Base-by-base conservation (phyloP, 495 filamentous ascomycete species). In the Sporormia fimetaria region DNA sequence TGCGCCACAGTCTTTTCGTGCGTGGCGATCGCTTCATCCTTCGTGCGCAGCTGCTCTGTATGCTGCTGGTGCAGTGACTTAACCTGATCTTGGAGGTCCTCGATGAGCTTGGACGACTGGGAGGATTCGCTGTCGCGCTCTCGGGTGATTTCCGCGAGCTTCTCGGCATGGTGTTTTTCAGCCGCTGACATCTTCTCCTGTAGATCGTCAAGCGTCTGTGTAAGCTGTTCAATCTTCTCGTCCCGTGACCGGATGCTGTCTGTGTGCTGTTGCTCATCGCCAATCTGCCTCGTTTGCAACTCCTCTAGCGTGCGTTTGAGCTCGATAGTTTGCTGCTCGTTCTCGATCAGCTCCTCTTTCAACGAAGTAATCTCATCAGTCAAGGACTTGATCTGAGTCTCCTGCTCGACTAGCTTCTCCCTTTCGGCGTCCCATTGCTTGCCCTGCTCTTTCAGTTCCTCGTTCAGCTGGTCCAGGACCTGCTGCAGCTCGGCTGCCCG, bases 401-500 rank as follows among this genome's bases (percentile, higher is more conserved):
- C 29, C 24, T 49, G 50, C 15, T 53, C 45, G 2, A 26, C 21
- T 3, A 38, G 36, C 20, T 42, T 54, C 40, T 49, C 25, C 51
- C 42, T 49, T 26, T 54, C 45, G 3, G 25, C 36, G n/a, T 44
- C 41, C 44, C 45, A 54, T 21, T 54, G 36, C 3, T 11, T 16
- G 22, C 40, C 51, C 16, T 54, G 44, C 21, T 41, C 14, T 24
- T 49, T 42, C 11, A 54, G 45, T 21, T 54, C 51, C 4, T 14
- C 21, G 23, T 37, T 44, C 14, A 54, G 51, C 18, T 54, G 51
- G 23, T 23, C 27, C 10, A 54, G 37, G 6, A 54, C 35, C 22
- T 42, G 30, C 37, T 49, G 45, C 6, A 54, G 45, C 23, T 54
- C 51, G 12, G 40, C 36, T 4, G 51, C 41, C 25, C 44, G 51